phyloP scores from a whole-genome alignment of 768 basidiomycete genomes.

The Cyathus striatus region DNA sequence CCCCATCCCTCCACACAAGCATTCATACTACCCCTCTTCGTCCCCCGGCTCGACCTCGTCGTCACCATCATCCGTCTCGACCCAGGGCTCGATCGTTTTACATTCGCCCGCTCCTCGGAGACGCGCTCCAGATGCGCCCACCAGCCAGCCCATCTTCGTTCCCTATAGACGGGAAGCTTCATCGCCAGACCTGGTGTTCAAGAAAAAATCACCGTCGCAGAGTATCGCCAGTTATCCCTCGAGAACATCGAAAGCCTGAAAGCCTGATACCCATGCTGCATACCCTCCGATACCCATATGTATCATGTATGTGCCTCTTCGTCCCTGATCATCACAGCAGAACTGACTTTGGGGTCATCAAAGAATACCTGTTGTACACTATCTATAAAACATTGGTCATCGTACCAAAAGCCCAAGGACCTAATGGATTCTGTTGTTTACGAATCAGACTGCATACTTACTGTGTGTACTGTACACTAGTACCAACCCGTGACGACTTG shows the following conservation, averaged over 20 bases:
- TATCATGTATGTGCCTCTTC: too few species aligned
- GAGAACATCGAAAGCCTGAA: background rate
- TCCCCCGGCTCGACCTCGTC: slow-evolving; percentile 14
- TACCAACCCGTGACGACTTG: too few species aligned
- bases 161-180: slow-evolving; percentile 46
- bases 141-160: slow-evolving; percentile 38
- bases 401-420: too few species aligned
- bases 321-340: too few species aligned
- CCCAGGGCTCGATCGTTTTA: slow-evolving; percentile 6
- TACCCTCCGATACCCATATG: too few species aligned
- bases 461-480: too few species aligned
- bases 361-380: too few species aligned
- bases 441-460: too few species aligned
- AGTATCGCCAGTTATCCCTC: background rate
- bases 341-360: too few species aligned
- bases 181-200: slow-evolving; percentile 51
- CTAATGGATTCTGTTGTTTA: too few species aligned
- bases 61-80: slow-evolving; percentile 1
- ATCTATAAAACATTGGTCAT: too few species aligned
- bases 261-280: background rate
- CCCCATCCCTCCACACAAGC: slow-evolving; percentile 26
- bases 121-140: slow-evolving; percentile 9
- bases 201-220: slow-evolving; percentile 22
- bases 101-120: slow-evolving; percentile 22
- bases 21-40: slow-evolving; percentile 5